Evolutionary conservation across 257 asterid species (phyloP).

Genomic region (Ajuga chamaepitys): DNA sequence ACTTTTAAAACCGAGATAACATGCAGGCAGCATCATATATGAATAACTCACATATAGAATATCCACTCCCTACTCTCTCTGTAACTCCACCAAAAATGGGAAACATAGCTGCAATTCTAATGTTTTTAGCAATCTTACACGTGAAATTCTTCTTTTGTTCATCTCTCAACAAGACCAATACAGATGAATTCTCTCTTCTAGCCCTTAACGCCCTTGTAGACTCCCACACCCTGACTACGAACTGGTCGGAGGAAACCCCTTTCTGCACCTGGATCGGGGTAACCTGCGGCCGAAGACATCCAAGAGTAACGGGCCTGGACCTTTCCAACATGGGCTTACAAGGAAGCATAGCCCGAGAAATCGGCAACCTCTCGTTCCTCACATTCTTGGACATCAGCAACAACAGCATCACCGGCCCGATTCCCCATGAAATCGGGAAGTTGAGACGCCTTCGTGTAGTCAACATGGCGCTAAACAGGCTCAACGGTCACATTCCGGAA

Average conservation of each 20-base stretch:
- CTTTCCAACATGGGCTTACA: not conserved
- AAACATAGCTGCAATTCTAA: no score
- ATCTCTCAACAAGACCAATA: not conserved
- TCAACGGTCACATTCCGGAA: no score
- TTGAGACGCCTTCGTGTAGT: not conserved
- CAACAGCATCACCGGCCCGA: not conserved
- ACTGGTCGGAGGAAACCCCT: not conserved
- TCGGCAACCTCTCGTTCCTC: not conserved
- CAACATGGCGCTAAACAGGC: no score
- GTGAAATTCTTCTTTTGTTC: no score
- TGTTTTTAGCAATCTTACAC: no score
- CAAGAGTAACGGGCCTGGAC: not conserved
- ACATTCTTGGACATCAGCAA: not conserved
- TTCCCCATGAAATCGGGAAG: not conserved
- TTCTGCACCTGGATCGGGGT: constrained; percentile 13
- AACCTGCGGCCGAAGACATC: not conserved
- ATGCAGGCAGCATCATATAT: no score
- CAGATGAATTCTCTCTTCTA: not conserved
- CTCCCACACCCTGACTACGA: not conserved
- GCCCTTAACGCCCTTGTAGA: not conserved
- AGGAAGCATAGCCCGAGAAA: not conserved
- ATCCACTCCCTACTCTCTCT: no score
- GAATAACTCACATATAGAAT: no score
- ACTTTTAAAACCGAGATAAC: no score
- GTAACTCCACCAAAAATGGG: no score